phyloP scores from a whole-genome alignment of 768 basidiomycete species.

The Pisolithus sp. region DNA sequence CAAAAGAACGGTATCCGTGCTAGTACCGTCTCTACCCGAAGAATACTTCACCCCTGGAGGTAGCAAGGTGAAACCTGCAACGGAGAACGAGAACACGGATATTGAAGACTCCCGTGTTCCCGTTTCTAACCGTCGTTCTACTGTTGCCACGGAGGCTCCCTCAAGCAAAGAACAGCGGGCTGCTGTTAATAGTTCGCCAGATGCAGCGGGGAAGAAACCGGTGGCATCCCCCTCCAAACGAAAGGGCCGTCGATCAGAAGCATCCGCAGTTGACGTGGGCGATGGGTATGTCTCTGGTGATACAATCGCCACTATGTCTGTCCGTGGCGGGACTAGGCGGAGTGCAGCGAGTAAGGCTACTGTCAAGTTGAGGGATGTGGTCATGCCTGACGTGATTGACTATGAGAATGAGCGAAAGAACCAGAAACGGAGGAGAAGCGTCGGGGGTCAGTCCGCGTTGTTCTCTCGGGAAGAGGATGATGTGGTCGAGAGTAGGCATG shows the following conservation, averaged over 20 bases:
- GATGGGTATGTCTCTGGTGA: conserved; percentile 10
- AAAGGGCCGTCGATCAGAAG: neutral
- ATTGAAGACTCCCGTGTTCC: neutral
- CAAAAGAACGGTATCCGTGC: conserved; percentile 23
- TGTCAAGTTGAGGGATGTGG: conserved; percentile 37
- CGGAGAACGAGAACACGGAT: neutral
- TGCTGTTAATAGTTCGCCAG: conserved; percentile 7
- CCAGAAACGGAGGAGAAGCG: conserved; percentile 25
- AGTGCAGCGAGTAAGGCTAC: conserved; percentile 50
- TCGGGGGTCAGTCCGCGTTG: conserved; percentile 24
- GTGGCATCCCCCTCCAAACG: conserved; percentile 1
- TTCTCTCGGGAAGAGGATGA: conserved; percentile 3
- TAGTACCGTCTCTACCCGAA: conserved; percentile 21
- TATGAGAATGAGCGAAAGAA: conserved; percentile 63
- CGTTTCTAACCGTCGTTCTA: neutral
- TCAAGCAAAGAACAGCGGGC: conserved; percentile 14
- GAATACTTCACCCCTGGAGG: conserved; percentile 20
- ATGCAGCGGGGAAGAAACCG: conserved; percentile 1
- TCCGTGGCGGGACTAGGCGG: conserved; percentile 31
- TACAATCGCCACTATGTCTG: conserved; percentile 5
- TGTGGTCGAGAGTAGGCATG: conserved; percentile 12
- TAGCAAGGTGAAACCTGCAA: neutral
- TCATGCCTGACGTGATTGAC: conserved; percentile 74
- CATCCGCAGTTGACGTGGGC: neutral
- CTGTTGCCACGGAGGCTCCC: conserved; percentile 20